Base-by-base conservation (phyloP, 371 early-diverging fungal species). In the Batrachochytrium dendrobatidis region DNA sequence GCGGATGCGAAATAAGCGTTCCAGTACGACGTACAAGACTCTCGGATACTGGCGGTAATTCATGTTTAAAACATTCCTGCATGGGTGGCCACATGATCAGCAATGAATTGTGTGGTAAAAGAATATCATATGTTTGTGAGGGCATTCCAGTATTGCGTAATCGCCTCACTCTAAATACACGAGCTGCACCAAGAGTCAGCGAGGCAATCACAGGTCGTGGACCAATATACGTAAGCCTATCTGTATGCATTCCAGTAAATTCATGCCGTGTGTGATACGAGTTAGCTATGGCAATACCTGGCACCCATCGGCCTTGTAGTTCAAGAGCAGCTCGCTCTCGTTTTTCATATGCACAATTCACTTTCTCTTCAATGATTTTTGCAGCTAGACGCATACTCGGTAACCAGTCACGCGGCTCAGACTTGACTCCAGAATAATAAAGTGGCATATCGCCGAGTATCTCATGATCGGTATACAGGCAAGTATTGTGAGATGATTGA, bases 11-110 rank as follows among this genome's bases (percentile, higher is more conserved):
- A 1, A 30, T 55, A 18, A 63, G 50, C 25, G 15, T 31, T 10
- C n/a, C 39, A 3, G 60, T 39, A 1, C 67, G 60, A 18, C 67
- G 66, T 46, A 12, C 15, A 12, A 39, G 39, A n/a, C 39, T 39
- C 39, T 12, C 39, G 15, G 15, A 12, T n/a, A 39, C 39, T n/a
- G 69, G 61, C 24, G 80, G 79, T 5, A 81, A 60, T 34, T 69
- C 72, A 57, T 81, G 84, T 34, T 74, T 74, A 71, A 74, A 82
- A 34, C 68, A 65, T 59, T 81, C 80, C 68, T 62, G 62, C 57
- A 61, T 58, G 7, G 82, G 81, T 2, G 83, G 80, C 66, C 76
- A 77, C 85, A 85, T 85, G 24, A 85, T 73, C 20, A 82, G 65
- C 15, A 85, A 75, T 30, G 74, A 77, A 48, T 82, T 80, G 58